Base-by-base conservation (phyloP, 2,329 filamentous ascomycete species). In the Aspergillus japonicus region DNA sequence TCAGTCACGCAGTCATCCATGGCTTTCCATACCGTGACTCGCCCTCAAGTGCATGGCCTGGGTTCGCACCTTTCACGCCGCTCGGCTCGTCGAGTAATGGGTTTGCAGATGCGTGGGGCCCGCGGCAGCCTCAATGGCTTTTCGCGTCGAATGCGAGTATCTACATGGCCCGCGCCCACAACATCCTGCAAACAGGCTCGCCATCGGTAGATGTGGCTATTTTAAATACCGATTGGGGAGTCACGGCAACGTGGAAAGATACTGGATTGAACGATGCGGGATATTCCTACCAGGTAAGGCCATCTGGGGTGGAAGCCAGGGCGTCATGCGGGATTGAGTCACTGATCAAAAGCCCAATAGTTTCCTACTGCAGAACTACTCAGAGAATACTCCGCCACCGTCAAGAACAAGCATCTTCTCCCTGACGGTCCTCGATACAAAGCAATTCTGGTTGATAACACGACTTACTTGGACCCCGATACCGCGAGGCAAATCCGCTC, bases 211-310 rank as follows among this genome's bases (percentile, higher is more conserved):
- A 35, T 35, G 31, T 35, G 31, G 31, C 31, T 12, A 12, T 35
- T 35, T 4, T 35, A 4, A 35, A 35, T 35, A 35, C 31, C 31
- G 31, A 35, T 8, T 12, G 52, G 52, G 52, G 52, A 3, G 23
- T 54, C 12, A 33, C 39, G 7, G 52, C 52, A 44, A 29, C 21
- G 7, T 54, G 52, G 52, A 10, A 47, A 4, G 35, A 54, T 14
- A 47, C 35, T 47, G 52, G 52, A 3, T 29, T 54, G 33, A 54
- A 47, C 21, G 39, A 54, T 29, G 52, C 35, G 11, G 52, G 52
- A 3, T 54, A 54, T 29, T 54, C 52, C 16, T 54, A 54, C 35
- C 52, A 54, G 52, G 52, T 54, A 44, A 16, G 35, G 29, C 52
- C n/a, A 54, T 42, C 11, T 12, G 10, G 2, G 31, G 31, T 35